Evolutionary conservation across 352 stramenopile genomes (phyloP).

Genomic region (Pythium angustatum): DNA sequence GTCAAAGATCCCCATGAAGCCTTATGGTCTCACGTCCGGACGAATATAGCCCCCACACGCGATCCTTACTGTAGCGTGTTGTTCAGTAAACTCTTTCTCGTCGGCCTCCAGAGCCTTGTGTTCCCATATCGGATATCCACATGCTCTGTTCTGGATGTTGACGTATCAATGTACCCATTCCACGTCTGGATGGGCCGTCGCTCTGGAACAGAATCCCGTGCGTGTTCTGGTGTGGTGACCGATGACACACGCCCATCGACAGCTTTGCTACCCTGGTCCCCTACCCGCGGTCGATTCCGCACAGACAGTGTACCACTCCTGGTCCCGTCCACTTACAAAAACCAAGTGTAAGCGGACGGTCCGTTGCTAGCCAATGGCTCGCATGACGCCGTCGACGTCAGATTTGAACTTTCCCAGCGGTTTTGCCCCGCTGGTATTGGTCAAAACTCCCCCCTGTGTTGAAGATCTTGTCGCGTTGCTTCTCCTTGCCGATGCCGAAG

Average conservation of each 20-base stretch:
- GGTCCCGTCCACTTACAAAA: slow-evolving; percentile 17
- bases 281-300: slow-evolving; percentile 12
- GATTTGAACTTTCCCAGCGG: slow-evolving; percentile 7
- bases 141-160: slow-evolving; percentile 3
- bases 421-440: slow-evolving; percentile 12
- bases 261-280: slow-evolving; percentile 2
- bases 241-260: slow-evolving; percentile 27
- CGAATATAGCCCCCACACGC: slow-evolving; percentile 38
- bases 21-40: slow-evolving; percentile 59
- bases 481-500: slow-evolving; percentile 23
- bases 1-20: slow-evolving; percentile 39
- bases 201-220: not conserved
- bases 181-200: too few species aligned
- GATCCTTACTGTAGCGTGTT: too few species aligned
- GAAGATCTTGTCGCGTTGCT: slow-evolving; percentile 31
- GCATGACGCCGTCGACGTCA: slow-evolving; percentile 28
- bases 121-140: too few species aligned
- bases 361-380: not conserved
- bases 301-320: not conserved
- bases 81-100: slow-evolving; percentile 2
- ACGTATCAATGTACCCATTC: slow-evolving; percentile 21
- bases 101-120: too few species aligned
- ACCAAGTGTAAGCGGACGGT: slow-evolving; percentile 5
- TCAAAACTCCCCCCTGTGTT: slow-evolving; percentile 22
- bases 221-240: not conserved